These are phyloP conservation scores for Leccinum olivaceopallidum DNA, from an alignment of 768 basidiomycete species.

Conservation along the genomic window DNA sequence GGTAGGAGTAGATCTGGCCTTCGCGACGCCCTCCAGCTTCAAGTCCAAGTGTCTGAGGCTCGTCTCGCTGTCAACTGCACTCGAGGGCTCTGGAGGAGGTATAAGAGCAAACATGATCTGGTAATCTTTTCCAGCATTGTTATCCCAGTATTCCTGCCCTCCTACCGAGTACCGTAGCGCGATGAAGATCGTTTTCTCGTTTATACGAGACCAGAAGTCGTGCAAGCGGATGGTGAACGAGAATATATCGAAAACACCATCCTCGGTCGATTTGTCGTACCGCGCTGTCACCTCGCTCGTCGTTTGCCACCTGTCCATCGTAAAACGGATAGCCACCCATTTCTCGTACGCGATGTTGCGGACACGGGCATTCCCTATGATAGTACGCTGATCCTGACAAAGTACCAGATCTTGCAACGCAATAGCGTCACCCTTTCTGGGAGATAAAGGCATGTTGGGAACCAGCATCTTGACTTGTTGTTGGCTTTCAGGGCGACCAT, in stretches of 20 bases:
- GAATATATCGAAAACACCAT: conserved; percentile 65
- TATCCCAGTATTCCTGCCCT: conserved; percentile 90
- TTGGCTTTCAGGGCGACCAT: conserved; percentile 29
- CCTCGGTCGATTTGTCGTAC: conserved; percentile 47
- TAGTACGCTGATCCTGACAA: conserved; percentile 47
- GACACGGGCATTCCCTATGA: conserved; percentile 77
- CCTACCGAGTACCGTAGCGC: conserved; percentile 72
- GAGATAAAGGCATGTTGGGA: conserved; percentile 61
- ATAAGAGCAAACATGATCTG: conserved; percentile 58
- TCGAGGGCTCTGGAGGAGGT: conserved; percentile 26
- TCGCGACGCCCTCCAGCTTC: conserved; percentile 66
- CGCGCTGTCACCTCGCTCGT: conserved; percentile 88
- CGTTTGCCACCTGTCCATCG: conserved; percentile 94
- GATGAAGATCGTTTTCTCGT: conserved; percentile 80
- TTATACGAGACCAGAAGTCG: conserved; percentile 74
- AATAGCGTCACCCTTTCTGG: conserved; percentile 44
- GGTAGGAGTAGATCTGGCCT: conserved; percentile 27
- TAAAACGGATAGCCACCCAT: conserved; percentile 86
- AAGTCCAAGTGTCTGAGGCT: conserved; percentile 61
- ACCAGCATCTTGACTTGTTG: conserved; percentile 58
- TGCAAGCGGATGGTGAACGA: conserved; percentile 72
- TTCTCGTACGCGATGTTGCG: conserved; percentile 88
- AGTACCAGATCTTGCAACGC: conserved; percentile 57
- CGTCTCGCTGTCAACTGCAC: conserved; percentile 39
- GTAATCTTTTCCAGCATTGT: conserved; percentile 81